Evolutionary conservation across 1,139 yeast species (phyloP).

Genomic region (Nakaseomyces uthaithaninus): DNA sequence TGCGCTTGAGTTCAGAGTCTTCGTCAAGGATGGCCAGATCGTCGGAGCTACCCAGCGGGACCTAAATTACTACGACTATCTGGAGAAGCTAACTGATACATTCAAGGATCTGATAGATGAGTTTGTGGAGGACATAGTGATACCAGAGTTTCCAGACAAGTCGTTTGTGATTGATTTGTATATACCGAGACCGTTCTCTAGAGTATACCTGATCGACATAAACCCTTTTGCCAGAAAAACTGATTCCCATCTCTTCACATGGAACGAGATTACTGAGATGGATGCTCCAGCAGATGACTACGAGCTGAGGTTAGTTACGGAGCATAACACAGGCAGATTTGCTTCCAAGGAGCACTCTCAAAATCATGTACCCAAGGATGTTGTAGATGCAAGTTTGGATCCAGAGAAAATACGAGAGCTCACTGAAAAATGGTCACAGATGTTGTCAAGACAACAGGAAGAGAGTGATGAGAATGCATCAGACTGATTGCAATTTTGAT

Average conservation of each 20-base stretch:
- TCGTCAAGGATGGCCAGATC: slow-evolving; percentile 53
- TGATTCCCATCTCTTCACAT: slow-evolving; percentile 67
- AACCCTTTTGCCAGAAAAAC: slow-evolving; percentile 78
- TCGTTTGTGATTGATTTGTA: slow-evolving; percentile 72
- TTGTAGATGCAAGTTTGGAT: slow-evolving; percentile 73
- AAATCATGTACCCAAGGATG: slow-evolving; percentile 83
- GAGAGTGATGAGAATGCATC: slow-evolving; percentile 13
- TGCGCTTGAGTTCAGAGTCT: slow-evolving; percentile 82
- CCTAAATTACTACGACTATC: slow-evolving; percentile 67
- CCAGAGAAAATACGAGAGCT: slow-evolving; percentile 57
- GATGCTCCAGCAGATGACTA: slow-evolving; percentile 26
- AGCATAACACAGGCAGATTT: slow-evolving; percentile 63
- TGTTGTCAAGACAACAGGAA: slow-evolving; percentile 30
- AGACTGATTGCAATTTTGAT: background rate
- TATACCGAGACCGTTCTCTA: slow-evolving; percentile 63
- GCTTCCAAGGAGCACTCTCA: slow-evolving; percentile 78
- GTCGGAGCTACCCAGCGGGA: slow-evolving; percentile 82
- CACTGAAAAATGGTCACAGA: slow-evolving; percentile 50
- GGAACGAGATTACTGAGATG: slow-evolving; percentile 57
- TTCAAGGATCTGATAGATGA: slow-evolving; percentile 43
- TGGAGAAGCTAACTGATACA: slow-evolving; percentile 41
- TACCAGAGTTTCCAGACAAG: slow-evolving; percentile 44
- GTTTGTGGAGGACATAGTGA: slow-evolving; percentile 46
- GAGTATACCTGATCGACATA: slow-evolving; percentile 66
- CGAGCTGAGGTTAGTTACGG: slow-evolving; percentile 61